Evolutionary conservation across 306 rosid species (phyloP).

Genomic region (Ormosia emarginata): DNA sequence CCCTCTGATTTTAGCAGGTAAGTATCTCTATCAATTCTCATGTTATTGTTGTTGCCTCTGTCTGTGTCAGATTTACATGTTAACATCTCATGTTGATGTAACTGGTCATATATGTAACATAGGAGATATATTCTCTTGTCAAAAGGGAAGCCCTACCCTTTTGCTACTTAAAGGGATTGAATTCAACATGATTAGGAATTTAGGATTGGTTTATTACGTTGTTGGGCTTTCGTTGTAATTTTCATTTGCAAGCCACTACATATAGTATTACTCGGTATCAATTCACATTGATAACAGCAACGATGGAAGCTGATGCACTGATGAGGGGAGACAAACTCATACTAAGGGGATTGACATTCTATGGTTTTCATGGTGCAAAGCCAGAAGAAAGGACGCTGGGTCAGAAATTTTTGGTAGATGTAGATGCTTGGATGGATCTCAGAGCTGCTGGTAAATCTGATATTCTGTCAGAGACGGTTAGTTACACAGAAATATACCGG

Average conservation of each 20-base stretch:
- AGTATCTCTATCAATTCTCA: no score
- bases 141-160: no score
- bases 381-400: slow-evolving; percentile 67
- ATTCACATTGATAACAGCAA: slow-evolving; percentile 10
- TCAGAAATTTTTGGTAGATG: slow-evolving; percentile 73
- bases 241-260: no score
- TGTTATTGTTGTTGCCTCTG: no score
- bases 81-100: no score
- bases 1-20: no score
- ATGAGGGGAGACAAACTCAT: slow-evolving; percentile 52
- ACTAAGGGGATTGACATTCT: slow-evolving; percentile 68
- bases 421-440: slow-evolving; percentile 98
- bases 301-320: slow-evolving; percentile 38
- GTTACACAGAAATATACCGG: slow-evolving; percentile 66
- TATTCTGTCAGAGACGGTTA: slow-evolving; percentile 50
- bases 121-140: no score
- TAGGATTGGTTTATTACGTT: neutral
- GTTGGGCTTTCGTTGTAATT: neutral
- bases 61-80: no score
- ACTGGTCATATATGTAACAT: no score
- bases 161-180: neutral
- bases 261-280: neutral
- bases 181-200: neutral
- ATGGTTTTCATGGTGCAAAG: slow-evolving; percentile 82
- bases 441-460: slow-evolving; percentile 69